Conservation (phyloP, 2,329 filamentous ascomycete genomes). For the Penicillium oxalicum region DNA sequence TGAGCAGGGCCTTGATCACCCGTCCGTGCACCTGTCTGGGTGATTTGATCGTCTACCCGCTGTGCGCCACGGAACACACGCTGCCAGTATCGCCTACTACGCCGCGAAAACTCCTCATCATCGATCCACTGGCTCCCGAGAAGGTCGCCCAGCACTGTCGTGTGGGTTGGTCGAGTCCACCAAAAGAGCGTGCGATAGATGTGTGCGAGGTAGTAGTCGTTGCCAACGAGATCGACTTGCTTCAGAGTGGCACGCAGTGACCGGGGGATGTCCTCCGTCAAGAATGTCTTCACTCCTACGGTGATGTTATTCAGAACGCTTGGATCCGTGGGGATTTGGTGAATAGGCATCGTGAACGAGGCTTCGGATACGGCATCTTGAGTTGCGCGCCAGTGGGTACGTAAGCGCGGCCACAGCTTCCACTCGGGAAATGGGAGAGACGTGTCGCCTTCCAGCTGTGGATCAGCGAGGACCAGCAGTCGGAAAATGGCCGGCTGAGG, state of each 20-base stretch:
- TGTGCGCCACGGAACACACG: slow-evolving; percentile 66
- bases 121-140: slow-evolving; percentile 93
- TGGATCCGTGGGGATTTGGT: slow-evolving; percentile 12
- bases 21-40: slow-evolving; percentile 23
- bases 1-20: slow-evolving; percentile 16
- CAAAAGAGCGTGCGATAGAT: slow-evolving; percentile 78
- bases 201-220: slow-evolving; percentile 91
- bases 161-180: slow-evolving; percentile 81
- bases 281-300: slow-evolving; percentile 34
- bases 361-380: slow-evolving; percentile 10
- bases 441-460: slow-evolving; percentile 87
- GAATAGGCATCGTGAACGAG: slow-evolving; percentile 4
- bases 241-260: slow-evolving; percentile 66
- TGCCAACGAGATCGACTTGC: slow-evolving; percentile 79
- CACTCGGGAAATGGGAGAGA: slow-evolving; percentile 58
- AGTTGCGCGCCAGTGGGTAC: slow-evolving; percentile 29
- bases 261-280: slow-evolving; percentile 62
- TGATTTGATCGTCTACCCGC: slow-evolving; percentile 50
- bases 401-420: slow-evolving; percentile 39
- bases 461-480: slow-evolving; percentile 81
- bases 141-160: slow-evolving; percentile 82
- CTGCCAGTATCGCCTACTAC: slow-evolving; percentile 72
- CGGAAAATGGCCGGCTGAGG: slow-evolving; percentile 64
- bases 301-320: slow-evolving; percentile 20
- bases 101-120: slow-evolving; percentile 71